Conservation (phyloP, 2,329 filamentous ascomycete species). For the Fusarium protoensiforme region DNA sequence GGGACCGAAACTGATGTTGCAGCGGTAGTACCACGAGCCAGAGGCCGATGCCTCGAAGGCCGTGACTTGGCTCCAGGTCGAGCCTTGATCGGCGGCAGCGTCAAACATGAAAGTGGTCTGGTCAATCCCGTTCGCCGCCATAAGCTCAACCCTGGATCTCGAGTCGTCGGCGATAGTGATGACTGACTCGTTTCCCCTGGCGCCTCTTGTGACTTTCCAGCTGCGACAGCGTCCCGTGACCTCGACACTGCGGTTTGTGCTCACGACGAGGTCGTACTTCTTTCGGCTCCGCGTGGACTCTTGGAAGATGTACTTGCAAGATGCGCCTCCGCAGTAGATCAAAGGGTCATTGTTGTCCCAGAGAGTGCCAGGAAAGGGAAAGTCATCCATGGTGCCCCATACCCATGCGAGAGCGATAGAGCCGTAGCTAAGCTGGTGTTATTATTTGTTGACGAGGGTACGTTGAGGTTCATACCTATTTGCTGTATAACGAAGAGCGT, state of each 20-base stretch:
- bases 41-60: slow-evolving; percentile 36
- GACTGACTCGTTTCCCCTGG: slow-evolving; percentile 20
- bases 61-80: slow-evolving; percentile 32
- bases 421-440: slow-evolving; percentile 48
- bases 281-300: slow-evolving; percentile 39
- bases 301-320: slow-evolving; percentile 52
- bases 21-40: slow-evolving; percentile 37
- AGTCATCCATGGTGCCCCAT: slow-evolving; percentile 20
- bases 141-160: slow-evolving; percentile 14
- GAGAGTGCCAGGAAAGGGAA: slow-evolving; percentile 46
- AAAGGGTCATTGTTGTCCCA: slow-evolving; percentile 45
- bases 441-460: not conserved
- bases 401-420: slow-evolving; percentile 48
- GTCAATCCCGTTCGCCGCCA: slow-evolving; percentile 19
- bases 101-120: slow-evolving; percentile 39
- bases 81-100: slow-evolving; percentile 2
- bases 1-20: slow-evolving; percentile 31
- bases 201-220: slow-evolving; percentile 32
- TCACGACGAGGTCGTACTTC: slow-evolving; percentile 24
- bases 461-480: slow-evolving; percentile 45
- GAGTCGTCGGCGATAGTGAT: slow-evolving; percentile 22
- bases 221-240: slow-evolving; percentile 22
- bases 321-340: slow-evolving; percentile 46
- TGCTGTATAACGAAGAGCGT: slow-evolving; percentile 55
- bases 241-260: slow-evolving; percentile 30